Conservation (phyloP, 305 asterid species). For the Stenogyne calaminthoides region DNA sequence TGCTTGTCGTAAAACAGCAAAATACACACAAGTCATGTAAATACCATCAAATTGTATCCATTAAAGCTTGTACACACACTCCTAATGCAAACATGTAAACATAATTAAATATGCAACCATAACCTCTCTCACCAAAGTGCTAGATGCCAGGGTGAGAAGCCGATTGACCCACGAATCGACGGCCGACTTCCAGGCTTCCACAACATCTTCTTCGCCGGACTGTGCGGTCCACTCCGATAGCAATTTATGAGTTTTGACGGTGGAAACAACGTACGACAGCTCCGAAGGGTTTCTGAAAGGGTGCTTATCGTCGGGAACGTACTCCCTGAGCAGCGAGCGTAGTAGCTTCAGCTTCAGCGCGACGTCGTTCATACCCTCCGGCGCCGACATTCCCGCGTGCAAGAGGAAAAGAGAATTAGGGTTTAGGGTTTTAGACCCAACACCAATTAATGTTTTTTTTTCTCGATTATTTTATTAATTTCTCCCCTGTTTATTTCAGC, state of each 20-base stretch:
- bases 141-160: slow-evolving; percentile 51
- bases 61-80: not conserved
- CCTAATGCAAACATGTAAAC: not conserved
- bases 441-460: no score
- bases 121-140: slow-evolving; percentile 50
- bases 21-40: not conserved
- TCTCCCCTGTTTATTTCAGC: no score
- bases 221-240: slow-evolving; percentile 52
- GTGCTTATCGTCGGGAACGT: slow-evolving; percentile 69
- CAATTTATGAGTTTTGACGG: slow-evolving; percentile 56
- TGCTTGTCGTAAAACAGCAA: not conserved
- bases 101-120: not conserved
- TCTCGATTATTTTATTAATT: no score
- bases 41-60: not conserved
- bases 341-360: slow-evolving; percentile 64
- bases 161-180: slow-evolving; percentile 86
- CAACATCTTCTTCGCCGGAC: slow-evolving; percentile 38
- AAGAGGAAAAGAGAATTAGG: slow-evolving; percentile 9
- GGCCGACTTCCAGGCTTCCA: slow-evolving; percentile 61
- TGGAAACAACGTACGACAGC: slow-evolving; percentile 59
- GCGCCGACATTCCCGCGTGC: slow-evolving; percentile 42
- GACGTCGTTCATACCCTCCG: slow-evolving; percentile 47
- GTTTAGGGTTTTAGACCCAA: slow-evolving; percentile 38
- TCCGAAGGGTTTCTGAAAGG: slow-evolving; percentile 59
- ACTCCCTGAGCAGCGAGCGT: slow-evolving; percentile 60